Evolutionary conservation across 1,139 yeast species (phyloP).

Genomic region (Pichia sp.): DNA sequence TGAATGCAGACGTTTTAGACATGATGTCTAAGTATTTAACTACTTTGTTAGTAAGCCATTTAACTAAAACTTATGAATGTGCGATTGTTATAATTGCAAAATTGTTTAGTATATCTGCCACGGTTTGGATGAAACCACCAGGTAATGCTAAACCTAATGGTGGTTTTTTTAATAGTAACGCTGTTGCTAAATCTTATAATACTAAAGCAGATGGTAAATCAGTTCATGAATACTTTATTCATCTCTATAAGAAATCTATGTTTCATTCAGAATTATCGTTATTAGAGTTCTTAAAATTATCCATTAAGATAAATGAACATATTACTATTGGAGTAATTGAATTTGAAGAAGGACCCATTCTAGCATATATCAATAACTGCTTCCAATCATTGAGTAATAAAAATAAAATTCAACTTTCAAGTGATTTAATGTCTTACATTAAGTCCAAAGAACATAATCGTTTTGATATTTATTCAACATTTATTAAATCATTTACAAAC

Average conservation of each 20-base stretch:
- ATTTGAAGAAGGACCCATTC: neutral
- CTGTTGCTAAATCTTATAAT: neutral
- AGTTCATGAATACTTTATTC: conserved; percentile 10
- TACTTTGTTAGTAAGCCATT: conserved; percentile 11
- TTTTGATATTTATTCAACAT: conserved; percentile 29
- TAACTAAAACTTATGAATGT: conserved; percentile 18
- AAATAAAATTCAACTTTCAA: conserved; percentile 13
- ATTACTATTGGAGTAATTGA: neutral
- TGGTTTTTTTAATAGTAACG: neutral
- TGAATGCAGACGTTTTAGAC: conserved; percentile 3
- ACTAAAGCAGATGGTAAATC: conserved; percentile 14
- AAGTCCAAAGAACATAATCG: conserved; percentile 20
- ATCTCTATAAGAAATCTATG: conserved; percentile 12
- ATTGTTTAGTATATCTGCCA: conserved; percentile 3
- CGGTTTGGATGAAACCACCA: conserved; percentile 7
- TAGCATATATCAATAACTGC: neutral
- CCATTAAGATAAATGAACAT: neutral
- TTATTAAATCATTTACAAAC: conserved; percentile 31
- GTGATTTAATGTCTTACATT: conserved; percentile 13
- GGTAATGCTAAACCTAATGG: neutral
- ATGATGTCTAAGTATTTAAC: conserved; percentile 5
- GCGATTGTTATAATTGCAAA: conserved; percentile 9
- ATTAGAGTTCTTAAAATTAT: conserved; percentile 10
- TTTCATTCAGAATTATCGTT: conserved; percentile 12
- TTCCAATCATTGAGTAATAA: conserved; percentile 17